Base-by-base conservation (phyloP, 306 rosid genomes). In the Medicago truncatula region DNA sequence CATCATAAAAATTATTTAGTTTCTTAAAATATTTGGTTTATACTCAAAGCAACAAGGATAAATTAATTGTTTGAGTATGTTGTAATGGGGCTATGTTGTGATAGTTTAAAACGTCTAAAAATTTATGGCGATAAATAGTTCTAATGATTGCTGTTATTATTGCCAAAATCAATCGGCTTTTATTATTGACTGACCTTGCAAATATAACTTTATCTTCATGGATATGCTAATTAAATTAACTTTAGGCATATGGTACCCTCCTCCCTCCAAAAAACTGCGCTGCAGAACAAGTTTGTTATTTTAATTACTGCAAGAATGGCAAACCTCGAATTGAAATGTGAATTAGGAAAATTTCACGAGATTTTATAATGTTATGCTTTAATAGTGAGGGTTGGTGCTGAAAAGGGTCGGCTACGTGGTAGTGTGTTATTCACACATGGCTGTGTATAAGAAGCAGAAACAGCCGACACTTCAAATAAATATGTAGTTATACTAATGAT, bases 21-120 rank as follows among this genome's bases (percentile, higher is more conserved):
- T 34, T 46, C 52, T 64, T 46, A 10, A 73, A 50, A 56, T 43
- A 18, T 46, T 64, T 10, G 18, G 41, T 73, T 57, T 73, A 57
- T 58, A 44, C 71, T 78, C 47, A 47, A 74, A 39, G 40, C 21
- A 57, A 21, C 9, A 57, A 54, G 63, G 70, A 40, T 70, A 49
- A 25, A 15, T 9, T 49, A 34, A 23, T 61, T 78, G 43, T 71
- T 53, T 50, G 70, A 14, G n/a, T 44, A 8, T 39, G 43, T 13
- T 43, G 15, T 43, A 10, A 43, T 3, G 49, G 5, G 49, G 5
- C 15, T 65, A 54, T 31, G 46, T 40, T 79, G 53, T 50, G 39
- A 64, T 50, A 15, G 47, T 50, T 53, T 34, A 50, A 49, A 57
- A 38, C 39, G 15, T 62, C 17, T 74, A 74, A 60, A n/a, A 25